A percentile compares a stretch with the other conserved stretches of the same genome.
These are phyloP conservation scores for Meyerozyma guilliermondii DNA, from an alignment of 1,139 yeast genomes.

Conservation along the genomic window DNA sequence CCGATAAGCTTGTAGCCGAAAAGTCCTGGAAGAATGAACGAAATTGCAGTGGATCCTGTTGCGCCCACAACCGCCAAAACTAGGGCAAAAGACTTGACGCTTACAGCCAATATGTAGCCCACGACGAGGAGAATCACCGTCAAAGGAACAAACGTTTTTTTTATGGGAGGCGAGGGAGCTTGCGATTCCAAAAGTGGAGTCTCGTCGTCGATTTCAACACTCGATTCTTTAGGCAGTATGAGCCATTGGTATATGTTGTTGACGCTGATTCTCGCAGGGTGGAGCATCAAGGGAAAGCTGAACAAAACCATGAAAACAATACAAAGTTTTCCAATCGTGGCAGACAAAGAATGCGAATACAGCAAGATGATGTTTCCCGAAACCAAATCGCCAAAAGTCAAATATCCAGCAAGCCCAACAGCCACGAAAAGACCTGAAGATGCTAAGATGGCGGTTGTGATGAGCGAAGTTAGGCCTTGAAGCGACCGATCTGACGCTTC, in stretches of 20 bases:
- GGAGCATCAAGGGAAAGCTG: slow-evolving; percentile 88
- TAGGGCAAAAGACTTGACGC: slow-evolving; percentile 49
- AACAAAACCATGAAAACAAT: slow-evolving; percentile 79
- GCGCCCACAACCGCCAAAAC: slow-evolving; percentile 61
- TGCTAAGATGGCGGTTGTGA: slow-evolving; percentile 45
- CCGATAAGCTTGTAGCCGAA: slow-evolving; percentile 53
- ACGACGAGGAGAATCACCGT: slow-evolving; percentile 40
- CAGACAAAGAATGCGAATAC: slow-evolving; percentile 45
- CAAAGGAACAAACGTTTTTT: slow-evolving; percentile 39
- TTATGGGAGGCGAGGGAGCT: slow-evolving; percentile 2
- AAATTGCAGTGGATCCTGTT: slow-evolving; percentile 90
- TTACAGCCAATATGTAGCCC: slow-evolving; percentile 42
- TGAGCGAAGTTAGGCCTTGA: slow-evolving; percentile 45
- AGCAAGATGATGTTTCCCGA: slow-evolving; percentile 75
- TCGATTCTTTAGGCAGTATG: neutral
- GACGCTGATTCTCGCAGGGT: slow-evolving; percentile 84
- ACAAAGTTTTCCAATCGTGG: slow-evolving; percentile 66
- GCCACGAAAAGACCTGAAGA: slow-evolving; percentile 30
- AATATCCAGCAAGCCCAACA: slow-evolving; percentile 41
- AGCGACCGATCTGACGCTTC: slow-evolving; percentile 54
- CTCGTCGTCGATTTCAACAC: slow-evolving; percentile 4
- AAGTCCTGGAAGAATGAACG: slow-evolving; percentile 88
- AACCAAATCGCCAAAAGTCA: slow-evolving; percentile 41
- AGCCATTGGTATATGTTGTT: slow-evolving; percentile 66
- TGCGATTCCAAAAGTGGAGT: slow-evolving; percentile 2